Percentiles rank a stretch among this genome's conserved stretches.
Conservation (phyloP, 2,329 filamentous ascomycete species). For the Penicillium hesseltinei region DNA sequence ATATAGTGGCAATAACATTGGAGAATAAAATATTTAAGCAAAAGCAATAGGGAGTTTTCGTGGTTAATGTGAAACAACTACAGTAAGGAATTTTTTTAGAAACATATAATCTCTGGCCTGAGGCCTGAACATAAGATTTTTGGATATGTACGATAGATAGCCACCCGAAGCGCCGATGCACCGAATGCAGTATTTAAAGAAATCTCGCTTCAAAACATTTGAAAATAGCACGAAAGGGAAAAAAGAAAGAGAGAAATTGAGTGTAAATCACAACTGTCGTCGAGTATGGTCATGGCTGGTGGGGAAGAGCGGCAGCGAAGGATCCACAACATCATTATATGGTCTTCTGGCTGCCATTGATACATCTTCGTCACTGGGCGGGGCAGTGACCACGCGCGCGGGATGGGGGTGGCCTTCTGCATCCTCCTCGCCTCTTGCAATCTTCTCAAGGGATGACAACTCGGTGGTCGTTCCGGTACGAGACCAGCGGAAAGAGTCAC, state of each 20-base stretch:
- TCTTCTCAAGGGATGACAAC: slow-evolving; percentile 83
- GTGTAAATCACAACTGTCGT: background rate
- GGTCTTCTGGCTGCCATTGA: slow-evolving; percentile 7
- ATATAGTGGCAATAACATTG: background rate
- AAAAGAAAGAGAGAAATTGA: background rate
- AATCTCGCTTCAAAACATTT: background rate
- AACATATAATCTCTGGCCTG: background rate
- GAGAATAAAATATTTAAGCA: background rate
- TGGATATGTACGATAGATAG: slow-evolving; percentile 1
- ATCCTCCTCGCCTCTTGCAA: slow-evolving; percentile 73
- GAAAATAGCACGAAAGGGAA: slow-evolving; percentile 1
- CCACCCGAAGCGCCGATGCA: background rate
- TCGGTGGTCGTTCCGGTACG: slow-evolving; percentile 71
- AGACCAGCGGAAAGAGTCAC: slow-evolving; percentile 97
- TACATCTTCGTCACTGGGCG: slow-evolving; percentile 7
- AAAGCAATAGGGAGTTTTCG: background rate
- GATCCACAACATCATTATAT: slow-evolving; percentile 11
- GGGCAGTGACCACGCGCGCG: slow-evolving; percentile 1
- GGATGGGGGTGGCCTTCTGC: slow-evolving; percentile 1
- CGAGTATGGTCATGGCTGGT: background rate
- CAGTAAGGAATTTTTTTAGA: background rate
- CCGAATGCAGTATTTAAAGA: background rate
- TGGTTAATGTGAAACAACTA: background rate
- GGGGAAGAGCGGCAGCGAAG: slow-evolving; percentile 9
- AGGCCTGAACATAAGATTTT: background rate